Evolutionary conservation across 495 filamentous ascomycete genomes (phyloP).

Genomic region (Pyrenula aspistea): DNA sequence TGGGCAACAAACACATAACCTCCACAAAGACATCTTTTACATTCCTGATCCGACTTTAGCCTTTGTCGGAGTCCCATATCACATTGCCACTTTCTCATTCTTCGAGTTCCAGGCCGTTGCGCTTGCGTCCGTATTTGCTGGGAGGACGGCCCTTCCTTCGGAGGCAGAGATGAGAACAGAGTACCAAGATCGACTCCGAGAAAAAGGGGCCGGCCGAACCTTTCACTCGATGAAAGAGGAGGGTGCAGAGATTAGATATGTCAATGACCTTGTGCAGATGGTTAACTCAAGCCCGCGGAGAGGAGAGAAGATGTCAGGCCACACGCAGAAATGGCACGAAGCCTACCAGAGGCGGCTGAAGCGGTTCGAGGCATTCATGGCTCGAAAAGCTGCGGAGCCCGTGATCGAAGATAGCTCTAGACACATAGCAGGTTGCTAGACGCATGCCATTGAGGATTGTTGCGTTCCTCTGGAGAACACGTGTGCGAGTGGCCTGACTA

Average conservation of each 20-base stretch:
- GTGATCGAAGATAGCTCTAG: too few species aligned
- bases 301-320: slow-evolving; percentile 4
- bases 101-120: slow-evolving; percentile 57
- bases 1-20: slow-evolving; percentile 52
- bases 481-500: too few species aligned
- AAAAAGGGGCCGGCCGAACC: slow-evolving; percentile 34
- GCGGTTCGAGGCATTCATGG: slow-evolving; percentile 17
- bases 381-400: background rate
- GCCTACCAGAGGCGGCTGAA: slow-evolving; percentile 14
- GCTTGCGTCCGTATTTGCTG: slow-evolving; percentile 42
- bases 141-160: slow-evolving; percentile 34
- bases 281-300: slow-evolving; percentile 24
- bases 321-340: slow-evolving; percentile 24
- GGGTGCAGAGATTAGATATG: slow-evolving; percentile 35
- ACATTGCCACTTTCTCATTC: slow-evolving; percentile 49
- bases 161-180: slow-evolving; percentile 34
- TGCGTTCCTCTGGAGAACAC: too few species aligned
- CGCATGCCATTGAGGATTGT: too few species aligned
- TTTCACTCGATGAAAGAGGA: slow-evolving; percentile 44
- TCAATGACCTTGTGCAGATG: slow-evolving; percentile 40
- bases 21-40: slow-evolving; percentile 57
- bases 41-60: slow-evolving; percentile 49
- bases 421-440: too few species aligned
- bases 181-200: slow-evolving; percentile 29
- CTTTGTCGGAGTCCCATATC: slow-evolving; percentile 49